A percentile compares a stretch with the other conserved stretches of the same genome.
These are phyloP conservation scores for Keithomyces neogunnii DNA, from an alignment of 2,329 filamentous ascomycete genomes.

Conservation along the genomic window DNA sequence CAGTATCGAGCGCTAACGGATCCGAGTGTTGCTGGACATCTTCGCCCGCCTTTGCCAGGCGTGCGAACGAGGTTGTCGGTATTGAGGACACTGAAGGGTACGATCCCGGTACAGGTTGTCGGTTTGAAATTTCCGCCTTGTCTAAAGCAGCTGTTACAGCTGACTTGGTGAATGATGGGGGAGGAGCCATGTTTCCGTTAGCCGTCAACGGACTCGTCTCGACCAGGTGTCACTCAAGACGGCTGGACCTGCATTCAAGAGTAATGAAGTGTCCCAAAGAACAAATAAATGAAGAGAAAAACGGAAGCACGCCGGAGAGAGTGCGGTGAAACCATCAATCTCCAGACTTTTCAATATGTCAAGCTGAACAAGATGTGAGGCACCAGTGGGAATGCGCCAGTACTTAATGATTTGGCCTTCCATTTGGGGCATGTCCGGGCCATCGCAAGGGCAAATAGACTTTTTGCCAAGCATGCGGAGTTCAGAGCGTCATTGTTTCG, in stretches of 20 bases:
- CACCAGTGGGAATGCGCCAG: no score
- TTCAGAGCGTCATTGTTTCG: no score
- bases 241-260: no score
- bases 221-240: no score
- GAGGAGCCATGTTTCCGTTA: neutral
- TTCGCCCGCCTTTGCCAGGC: slow-evolving; percentile 21
- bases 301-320: no score
- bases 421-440: neutral
- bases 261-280: no score
- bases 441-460: neutral
- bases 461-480: no score
- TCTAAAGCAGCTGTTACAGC: slow-evolving; percentile 13
- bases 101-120: slow-evolving; percentile 12
- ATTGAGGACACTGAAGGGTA: slow-evolving; percentile 24
- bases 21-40: slow-evolving; percentile 15
- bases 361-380: no score
- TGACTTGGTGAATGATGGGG: neutral
- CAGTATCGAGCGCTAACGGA: slow-evolving; percentile 31
- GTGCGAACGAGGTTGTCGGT: slow-evolving; percentile 19
- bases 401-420: no score
- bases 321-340: no score
- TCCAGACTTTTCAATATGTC: no score
- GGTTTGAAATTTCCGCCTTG: slow-evolving; percentile 15
- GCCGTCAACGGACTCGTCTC: neutral
- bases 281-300: no score